Base-by-base conservation (phyloP, 352 stramenopile species). In the Phytophthora tentaculata region DNA sequence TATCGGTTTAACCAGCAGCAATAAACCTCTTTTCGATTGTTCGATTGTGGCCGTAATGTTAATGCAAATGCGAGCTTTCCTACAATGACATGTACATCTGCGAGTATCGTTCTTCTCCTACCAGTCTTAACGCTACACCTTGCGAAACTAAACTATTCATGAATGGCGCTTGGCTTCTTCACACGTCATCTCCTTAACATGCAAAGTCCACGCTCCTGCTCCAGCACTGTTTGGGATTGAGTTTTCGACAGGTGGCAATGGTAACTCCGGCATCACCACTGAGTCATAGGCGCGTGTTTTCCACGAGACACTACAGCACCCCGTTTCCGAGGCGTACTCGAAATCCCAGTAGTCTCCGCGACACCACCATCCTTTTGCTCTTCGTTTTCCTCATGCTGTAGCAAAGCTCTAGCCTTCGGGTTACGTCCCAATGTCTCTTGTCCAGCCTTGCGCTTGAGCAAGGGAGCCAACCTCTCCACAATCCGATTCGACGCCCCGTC, bases 71-170 rank as follows among this genome's bases (percentile, higher is more conserved):
- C 41, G 41, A 48, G 17, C 44, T 32, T 32, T 55, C 44, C 43
- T 47, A 62, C 44, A 32, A 48, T 16, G 16, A 62, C 17, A 62
- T 54, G 55, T 62, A 23, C 41, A 54, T 62, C 24, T 62, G 56
- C 28, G n/a, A 54, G 44, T 54, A 47, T 48, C 44, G 44, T 62
- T 62, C 16, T 62, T 54, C 26, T 35, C 41, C 17, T 48, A 24
- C 8, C 8, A 2, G 1, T 24, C 2, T n/a, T 48, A 48, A 48
- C 41, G 41, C 14, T 48, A 14, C 41, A 14, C 44, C 12, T 43
- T 50, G 14, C 20, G 28, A 51, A 61, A 43, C 54, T 61, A 44
- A 43, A 61, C 39, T 48, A 14, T 52, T 61, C 53, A 53, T 61
- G 54, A 61, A 61, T 53, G 17, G 41, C 17, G 41, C 41, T 24